Base-by-base conservation (phyloP, 176 grass and related monocot species). In the Hordeum marinum region DNA sequence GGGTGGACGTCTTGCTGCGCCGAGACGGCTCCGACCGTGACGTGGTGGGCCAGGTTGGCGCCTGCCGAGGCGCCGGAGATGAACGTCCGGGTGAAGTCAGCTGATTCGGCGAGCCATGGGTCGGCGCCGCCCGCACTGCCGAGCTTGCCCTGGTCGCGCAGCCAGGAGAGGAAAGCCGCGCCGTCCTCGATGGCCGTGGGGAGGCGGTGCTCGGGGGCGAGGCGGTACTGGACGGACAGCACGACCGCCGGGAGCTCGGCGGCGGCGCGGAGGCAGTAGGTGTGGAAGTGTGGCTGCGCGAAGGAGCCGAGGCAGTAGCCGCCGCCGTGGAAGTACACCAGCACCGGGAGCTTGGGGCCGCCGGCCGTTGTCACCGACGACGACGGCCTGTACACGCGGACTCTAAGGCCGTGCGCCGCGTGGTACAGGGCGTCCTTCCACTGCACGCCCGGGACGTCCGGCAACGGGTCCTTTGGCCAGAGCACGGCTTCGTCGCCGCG, bases 191-290 rank as follows among this genome's bases (percentile, higher is more conserved):
- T 82, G 48, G 91, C 89, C 12, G 83, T 40, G 1, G 91, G 91
- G 77, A 94, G 58, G 1, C 87, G 85, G 70, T 97, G 85, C 67
- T 96, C 94, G 0, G 91, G 94, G 2, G 81, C 88, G 21, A 89
- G 94, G 23, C 89, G 89, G 65, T 93, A 96, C 17, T 96, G 66
- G 37, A 81, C 78, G 45, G 91, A 96, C 84, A 93, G 78, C 4
- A 76, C 82, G 59, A 96, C 2, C 35, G 81, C 72, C 4, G 76
- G 78, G 54, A 90, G 63, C 11, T 71, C 79, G 72, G 23, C 18
- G 1, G 88, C 63, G 63, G 46, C 15, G 52, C 88, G 78, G 4
- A 31, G 77, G 11, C 46, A 37, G 40, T 9, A 40, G 11, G 12
- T 0, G 69, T 81, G 20, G 42, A 3, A 2, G 3, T 3, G 5